Percentiles rank a stretch among this genome's conserved stretches.
These are phyloP conservation scores for Zelopaecilomyces penicillatus DNA, from an alignment of 2,329 filamentous ascomycete species.

Conservation along the genomic window DNA sequence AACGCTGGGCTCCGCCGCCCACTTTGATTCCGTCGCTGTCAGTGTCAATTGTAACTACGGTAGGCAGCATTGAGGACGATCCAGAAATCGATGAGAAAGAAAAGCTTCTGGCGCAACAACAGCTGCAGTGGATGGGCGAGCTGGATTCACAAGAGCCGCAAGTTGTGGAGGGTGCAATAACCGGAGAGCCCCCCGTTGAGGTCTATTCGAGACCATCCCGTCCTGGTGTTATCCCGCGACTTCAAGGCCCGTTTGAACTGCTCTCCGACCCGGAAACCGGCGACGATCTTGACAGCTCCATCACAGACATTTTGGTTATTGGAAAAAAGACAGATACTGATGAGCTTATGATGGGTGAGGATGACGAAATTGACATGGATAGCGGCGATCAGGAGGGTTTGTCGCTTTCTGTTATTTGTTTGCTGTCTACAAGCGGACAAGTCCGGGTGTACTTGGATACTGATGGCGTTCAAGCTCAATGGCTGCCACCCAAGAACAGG, in stretches of 20 bases:
- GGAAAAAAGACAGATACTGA: conserved; percentile 53
- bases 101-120: conserved; percentile 53
- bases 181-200: conserved; percentile 42
- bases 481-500: conserved; percentile 51
- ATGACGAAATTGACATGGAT: conserved; percentile 51
- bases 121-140: conserved; percentile 60
- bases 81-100: conserved; percentile 41
- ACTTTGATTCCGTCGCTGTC: conserved; percentile 75
- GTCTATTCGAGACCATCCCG: conserved; percentile 49
- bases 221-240: conserved; percentile 48
- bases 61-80: conserved; percentile 55
- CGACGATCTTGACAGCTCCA: conserved; percentile 46
- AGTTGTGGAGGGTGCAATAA: conserved; percentile 37
- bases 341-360: conserved; percentile 55
- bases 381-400: conserved; percentile 50
- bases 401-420: conserved; percentile 50
- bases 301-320: conserved; percentile 56
- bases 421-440: conserved; percentile 53
- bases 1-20: conserved; percentile 71
- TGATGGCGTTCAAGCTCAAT: conserved; percentile 56
- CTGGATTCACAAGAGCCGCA: conserved; percentile 54
- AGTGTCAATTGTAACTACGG: conserved; percentile 70
- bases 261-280: conserved; percentile 47
- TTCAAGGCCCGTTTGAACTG: conserved; percentile 56
- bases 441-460: conserved; percentile 54